Evolutionary conservation across 139 green algal species (phyloP).

Genomic region (Nannochloris sp.): DNA sequence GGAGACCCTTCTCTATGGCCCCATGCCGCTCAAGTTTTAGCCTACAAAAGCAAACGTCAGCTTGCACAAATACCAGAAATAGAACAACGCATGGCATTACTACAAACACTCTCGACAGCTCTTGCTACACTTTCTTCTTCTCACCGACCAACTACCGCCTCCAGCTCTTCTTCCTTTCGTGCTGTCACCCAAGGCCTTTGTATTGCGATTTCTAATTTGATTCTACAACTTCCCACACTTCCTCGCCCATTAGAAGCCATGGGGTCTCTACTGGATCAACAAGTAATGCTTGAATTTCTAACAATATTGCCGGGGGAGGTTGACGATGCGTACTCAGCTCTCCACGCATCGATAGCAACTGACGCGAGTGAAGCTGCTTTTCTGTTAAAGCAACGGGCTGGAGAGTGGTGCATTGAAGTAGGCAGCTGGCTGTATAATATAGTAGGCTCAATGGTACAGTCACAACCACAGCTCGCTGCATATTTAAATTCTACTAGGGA

Average conservation of each 20-base stretch:
- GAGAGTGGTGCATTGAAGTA: conserved; percentile 6
- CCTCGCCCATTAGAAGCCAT: conserved; percentile 5
- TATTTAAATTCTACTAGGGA: too few relatives aligned
- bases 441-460: background rate
- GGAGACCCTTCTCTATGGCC: background rate
- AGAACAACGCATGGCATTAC: conserved; percentile 4
- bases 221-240: conserved; percentile 9
- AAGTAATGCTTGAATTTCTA: conserved; percentile 13
- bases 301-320: conserved; percentile 16
- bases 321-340: conserved; percentile 12
- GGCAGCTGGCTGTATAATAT: conserved; percentile 2
- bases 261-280: background rate
- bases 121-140: too few relatives aligned
- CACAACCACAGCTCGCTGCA: background rate
- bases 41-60: conserved; percentile 19
- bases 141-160: background rate
- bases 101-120: background rate
- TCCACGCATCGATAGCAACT: background rate
- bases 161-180: too few relatives aligned
- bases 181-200: background rate
- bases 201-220: conserved; percentile 10
- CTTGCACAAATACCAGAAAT: conserved; percentile 13
- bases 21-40: conserved; percentile 9
- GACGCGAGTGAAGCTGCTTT: too few relatives aligned
- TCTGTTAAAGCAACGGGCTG: background rate